A percentile compares a stretch with the other conserved stretches of the same genome.
Evolutionary conservation across 139 green algal species (phyloP).

Genomic region (Limnomonas spitsbergensis): DNA sequence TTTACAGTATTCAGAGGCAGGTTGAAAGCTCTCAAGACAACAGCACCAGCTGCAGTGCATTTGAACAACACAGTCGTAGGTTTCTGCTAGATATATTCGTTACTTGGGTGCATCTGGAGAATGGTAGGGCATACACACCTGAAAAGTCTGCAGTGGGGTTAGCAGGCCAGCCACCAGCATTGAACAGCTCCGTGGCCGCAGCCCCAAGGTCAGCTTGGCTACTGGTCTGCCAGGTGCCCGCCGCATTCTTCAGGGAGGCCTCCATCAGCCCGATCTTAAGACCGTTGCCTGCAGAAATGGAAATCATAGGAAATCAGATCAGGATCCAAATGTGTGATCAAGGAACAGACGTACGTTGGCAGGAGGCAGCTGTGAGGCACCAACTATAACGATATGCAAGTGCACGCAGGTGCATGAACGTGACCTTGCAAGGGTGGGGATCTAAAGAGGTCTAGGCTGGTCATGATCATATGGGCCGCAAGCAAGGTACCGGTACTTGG

Average conservation of each 20-base stretch:
- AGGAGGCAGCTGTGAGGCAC: neutral
- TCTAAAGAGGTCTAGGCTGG: too few species aligned
- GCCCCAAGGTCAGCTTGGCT: constrained; percentile 7
- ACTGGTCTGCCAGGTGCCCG: neutral
- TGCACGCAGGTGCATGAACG: too few species aligned
- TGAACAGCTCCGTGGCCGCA: constrained; percentile 28
- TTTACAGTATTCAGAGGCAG: too few species aligned
- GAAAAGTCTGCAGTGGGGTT: constrained; percentile 31
- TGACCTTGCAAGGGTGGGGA: too few species aligned
- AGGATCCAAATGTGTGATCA: neutral
- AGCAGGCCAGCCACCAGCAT: constrained; percentile 30
- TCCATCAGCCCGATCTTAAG: constrained; percentile 22
- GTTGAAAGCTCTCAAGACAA: too few species aligned
- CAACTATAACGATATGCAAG: too few species aligned
- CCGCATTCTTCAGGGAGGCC: constrained; percentile 24
- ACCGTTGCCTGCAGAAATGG: neutral
- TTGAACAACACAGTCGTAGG: too few species aligned
- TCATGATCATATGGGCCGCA: too few species aligned
- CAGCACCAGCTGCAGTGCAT: too few species aligned
- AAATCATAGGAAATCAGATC: neutral
- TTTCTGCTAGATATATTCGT: too few species aligned
- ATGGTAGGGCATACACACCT: neutral
- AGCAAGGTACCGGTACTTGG: too few species aligned
- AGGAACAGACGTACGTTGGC: neutral
- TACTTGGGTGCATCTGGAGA: neutral